These are phyloP conservation scores for Paralagenidium karlingii DNA, from an alignment of 352 stramenopile species.

Conservation along the genomic window DNA sequence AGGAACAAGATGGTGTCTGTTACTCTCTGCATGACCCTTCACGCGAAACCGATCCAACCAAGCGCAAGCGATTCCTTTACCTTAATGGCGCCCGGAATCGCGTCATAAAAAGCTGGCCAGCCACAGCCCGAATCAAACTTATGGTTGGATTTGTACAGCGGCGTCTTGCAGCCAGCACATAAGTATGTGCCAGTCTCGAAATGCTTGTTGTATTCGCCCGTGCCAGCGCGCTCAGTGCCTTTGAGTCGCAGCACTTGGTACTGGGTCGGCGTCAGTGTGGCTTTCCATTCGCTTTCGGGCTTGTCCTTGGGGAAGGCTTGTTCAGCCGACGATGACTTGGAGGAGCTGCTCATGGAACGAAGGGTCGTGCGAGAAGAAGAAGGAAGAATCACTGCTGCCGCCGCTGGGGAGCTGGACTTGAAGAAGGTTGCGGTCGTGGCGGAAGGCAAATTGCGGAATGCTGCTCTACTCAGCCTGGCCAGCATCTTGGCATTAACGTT, in stretches of 20 bases:
- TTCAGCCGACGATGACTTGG: background rate
- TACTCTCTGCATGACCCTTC: background rate
- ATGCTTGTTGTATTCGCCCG: constrained; percentile 85
- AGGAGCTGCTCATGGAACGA: too few species aligned
- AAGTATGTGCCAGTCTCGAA: constrained; percentile 77
- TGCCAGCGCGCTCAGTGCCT: constrained; percentile 79
- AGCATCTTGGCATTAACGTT: too few species aligned
- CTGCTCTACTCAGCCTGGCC: too few species aligned
- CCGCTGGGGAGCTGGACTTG: too few species aligned
- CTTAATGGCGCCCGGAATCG: constrained; percentile 80
- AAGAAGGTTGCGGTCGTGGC: too few species aligned
- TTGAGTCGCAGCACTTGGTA: constrained; percentile 85
- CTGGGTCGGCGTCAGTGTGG: constrained; percentile 59
- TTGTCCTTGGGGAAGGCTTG: background rate
- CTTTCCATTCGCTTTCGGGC: constrained; percentile 70
- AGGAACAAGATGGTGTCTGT: background rate
- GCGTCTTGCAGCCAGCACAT: constrained; percentile 77
- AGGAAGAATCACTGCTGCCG: too few species aligned
- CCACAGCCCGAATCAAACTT: constrained; percentile 88
- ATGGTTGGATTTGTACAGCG: constrained; percentile 77
- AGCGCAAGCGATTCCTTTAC: constrained; percentile 12
- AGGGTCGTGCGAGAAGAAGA: too few species aligned
- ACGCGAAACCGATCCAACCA: background rate
- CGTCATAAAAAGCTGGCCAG: constrained; percentile 86
- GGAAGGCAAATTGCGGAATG: too few species aligned